Evolutionary conservation across 2,329 filamentous ascomycete genomes (phyloP).

Genomic region (Fusarium falciforme): DNA sequence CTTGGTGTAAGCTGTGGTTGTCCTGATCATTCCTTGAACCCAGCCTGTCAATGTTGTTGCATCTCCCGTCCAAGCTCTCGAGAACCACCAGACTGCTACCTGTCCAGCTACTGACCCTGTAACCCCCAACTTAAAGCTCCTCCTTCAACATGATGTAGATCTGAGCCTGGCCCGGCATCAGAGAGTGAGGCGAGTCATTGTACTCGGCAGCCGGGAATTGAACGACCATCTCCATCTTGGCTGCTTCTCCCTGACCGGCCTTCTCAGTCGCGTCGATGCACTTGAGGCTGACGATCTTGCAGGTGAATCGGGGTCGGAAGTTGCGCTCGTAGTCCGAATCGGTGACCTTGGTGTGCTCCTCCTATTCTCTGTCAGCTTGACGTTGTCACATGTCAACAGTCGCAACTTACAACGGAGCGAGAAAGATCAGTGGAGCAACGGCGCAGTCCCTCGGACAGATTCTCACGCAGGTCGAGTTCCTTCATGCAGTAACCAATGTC

Average conservation of each 20-base stretch:
- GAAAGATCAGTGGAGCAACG: slow-evolving; percentile 24
- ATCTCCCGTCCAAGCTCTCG: neutral
- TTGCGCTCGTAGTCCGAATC: slow-evolving; percentile 8
- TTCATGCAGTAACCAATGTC: slow-evolving; percentile 21
- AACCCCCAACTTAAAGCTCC: slow-evolving; percentile 6
- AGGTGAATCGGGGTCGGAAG: slow-evolving; percentile 26
- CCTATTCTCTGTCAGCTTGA: neutral
- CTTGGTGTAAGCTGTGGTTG: neutral
- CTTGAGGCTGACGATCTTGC: slow-evolving; percentile 17
- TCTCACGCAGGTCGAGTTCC: slow-evolving; percentile 11
- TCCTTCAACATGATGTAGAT: slow-evolving; percentile 32
- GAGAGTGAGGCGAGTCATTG: slow-evolving; percentile 24
- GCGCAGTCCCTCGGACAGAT: slow-evolving; percentile 9
- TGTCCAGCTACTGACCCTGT: neutral
- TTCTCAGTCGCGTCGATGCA: neutral
- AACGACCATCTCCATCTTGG: slow-evolving; percentile 23
- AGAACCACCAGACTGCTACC: neutral
- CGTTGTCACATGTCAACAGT: neutral
- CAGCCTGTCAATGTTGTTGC: neutral
- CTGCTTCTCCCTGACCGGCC: neutral
- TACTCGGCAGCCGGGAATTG: slow-evolving; percentile 25
- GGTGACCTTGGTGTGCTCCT: slow-evolving; percentile 23
- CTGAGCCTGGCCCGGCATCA: slow-evolving; percentile 15
- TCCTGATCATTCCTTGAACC: neutral
- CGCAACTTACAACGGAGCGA: slow-evolving; percentile 13